A percentile compares a stretch with the other conserved stretches of the same genome.
These are phyloP conservation scores for Cyamopsis tetragonoloba DNA, from an alignment of 306 rosid genomes.

Conservation along the genomic window DNA sequence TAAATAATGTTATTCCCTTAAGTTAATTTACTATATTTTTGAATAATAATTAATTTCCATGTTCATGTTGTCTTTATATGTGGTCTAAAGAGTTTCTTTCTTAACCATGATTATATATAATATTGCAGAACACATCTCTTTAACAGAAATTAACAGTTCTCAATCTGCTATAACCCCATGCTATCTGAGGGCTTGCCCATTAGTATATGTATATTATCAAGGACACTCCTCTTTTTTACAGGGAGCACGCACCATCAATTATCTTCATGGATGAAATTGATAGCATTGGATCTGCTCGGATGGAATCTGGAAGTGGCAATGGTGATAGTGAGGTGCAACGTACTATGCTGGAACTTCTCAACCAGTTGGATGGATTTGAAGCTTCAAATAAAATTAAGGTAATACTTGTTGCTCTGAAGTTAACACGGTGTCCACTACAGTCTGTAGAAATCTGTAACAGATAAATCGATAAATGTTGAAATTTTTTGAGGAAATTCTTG, in stretches of 20 bases:
- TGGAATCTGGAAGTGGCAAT: constrained; percentile 99
- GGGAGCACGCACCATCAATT: constrained; percentile 99
- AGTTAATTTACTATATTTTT: background rate
- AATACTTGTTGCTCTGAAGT: background rate
- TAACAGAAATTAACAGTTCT: too few relatives aligned
- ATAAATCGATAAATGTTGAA: background rate
- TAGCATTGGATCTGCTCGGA: constrained; percentile 98
- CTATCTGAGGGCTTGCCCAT: background rate
- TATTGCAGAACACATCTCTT: too few relatives aligned
- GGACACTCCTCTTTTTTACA: constrained; percentile 30
- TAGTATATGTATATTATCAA: background rate
- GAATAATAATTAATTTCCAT: background rate
- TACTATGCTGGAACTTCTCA: constrained; percentile 98
- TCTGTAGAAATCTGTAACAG: background rate
- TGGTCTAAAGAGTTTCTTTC: background rate
- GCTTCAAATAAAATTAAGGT: constrained; percentile 99
- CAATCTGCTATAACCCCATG: too few relatives aligned
- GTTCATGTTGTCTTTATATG: background rate
- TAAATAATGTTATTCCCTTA: background rate
- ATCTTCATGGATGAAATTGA: constrained; percentile 99
- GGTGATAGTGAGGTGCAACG: constrained; percentile 99
- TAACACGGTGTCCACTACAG: background rate
- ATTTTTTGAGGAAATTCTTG: constrained; percentile 7
- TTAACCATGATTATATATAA: background rate
- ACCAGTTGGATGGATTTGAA: constrained; percentile 99